Evolutionary conservation across 352 stramenopile genomes (phyloP), one percentile per base, ranked within the genome.

Genomic region (Phytophthora gonapodyides): DNA sequence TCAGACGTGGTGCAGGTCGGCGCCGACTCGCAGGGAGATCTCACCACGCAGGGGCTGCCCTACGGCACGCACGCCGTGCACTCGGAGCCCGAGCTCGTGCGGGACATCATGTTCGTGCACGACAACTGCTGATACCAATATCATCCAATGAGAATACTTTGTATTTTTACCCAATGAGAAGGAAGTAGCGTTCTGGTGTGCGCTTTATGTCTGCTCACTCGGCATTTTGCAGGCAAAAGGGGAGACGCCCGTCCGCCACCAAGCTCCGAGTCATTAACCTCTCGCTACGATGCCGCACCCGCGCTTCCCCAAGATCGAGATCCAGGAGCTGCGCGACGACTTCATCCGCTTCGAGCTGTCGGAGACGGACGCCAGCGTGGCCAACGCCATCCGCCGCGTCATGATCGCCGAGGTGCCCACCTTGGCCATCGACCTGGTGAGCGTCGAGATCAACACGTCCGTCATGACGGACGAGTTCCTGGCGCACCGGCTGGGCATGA

Each of bases 381-480:
- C 97, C 53, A 99, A 99, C 76, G 85, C 97, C 30, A 85, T 99
- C 53, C 91, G 97, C 45, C 88, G 97, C 45, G 97, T 99, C 58
- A 99, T 99, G 91, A 98, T 99, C 76, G 86, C 90, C 8, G 95
- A 98, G 75, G 96, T 99, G 27, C 97, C 97, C 16, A 99, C 97
- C n/a, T 74, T 99, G 49, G 95, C 95, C 13, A 99, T 99, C 73
- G 97, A 99, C 75, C 82, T 99, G n/a, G 97, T 99, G 41, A 97
- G 93, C 71, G 98, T 99, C 73, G 82, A 97, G 72, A 87, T 98
- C 60, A 99, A 99, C 87, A 97, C 95, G 27, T 98, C 91, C 21
- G 95, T 98, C 31, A 89, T 99, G 72, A 98, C 98, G 59, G 97
- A 99, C 83, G 97, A 99, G 81, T 99, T 99, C 69, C 86, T 99